Evolutionary conservation across 139 green algal genomes (phyloP).

Genomic region (Chlorella sp.): DNA sequence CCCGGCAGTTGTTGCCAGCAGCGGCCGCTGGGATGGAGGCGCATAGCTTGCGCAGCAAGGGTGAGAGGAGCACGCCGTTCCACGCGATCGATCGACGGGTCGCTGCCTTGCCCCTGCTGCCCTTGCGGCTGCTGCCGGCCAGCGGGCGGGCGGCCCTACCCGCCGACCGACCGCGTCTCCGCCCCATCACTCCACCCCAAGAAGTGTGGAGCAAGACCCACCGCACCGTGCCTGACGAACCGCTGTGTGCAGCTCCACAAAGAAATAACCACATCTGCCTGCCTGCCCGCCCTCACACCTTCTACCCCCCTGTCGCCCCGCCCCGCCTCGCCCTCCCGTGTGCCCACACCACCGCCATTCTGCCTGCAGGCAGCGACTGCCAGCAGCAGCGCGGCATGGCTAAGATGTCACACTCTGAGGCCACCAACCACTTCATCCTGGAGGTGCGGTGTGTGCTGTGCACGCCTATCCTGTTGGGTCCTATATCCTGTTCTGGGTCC

Average conservation of each 20-base stretch:
- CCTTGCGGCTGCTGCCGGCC: neutral
- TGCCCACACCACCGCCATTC: too few relatives aligned
- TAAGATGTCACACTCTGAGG: conserved; percentile 30
- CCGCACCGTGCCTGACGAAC: neutral
- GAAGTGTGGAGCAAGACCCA: too few relatives aligned
- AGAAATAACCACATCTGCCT: neutral
- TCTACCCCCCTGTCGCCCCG: too few relatives aligned
- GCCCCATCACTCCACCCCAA: too few relatives aligned
- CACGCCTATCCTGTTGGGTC: too few relatives aligned
- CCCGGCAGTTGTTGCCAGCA: conserved; percentile 5
- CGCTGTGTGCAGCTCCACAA: neutral
- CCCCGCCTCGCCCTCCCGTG: neutral
- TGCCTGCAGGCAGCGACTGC: neutral
- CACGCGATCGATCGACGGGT: neutral
- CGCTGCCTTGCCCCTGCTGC: neutral
- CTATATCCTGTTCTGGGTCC: neutral
- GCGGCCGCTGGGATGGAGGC: neutral
- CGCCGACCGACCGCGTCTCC: neutral
- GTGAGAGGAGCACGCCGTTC: neutral
- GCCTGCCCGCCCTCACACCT: neutral
- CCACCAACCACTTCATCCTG: conserved; percentile 81
- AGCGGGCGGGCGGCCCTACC: too few relatives aligned
- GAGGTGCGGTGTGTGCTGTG: conserved; percentile 58
- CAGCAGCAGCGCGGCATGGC: conserved; percentile 20
- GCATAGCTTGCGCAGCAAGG: neutral